phyloP scores from a whole-genome alignment of 768 basidiomycete genomes.

The Plicaturopsis crispa region DNA sequence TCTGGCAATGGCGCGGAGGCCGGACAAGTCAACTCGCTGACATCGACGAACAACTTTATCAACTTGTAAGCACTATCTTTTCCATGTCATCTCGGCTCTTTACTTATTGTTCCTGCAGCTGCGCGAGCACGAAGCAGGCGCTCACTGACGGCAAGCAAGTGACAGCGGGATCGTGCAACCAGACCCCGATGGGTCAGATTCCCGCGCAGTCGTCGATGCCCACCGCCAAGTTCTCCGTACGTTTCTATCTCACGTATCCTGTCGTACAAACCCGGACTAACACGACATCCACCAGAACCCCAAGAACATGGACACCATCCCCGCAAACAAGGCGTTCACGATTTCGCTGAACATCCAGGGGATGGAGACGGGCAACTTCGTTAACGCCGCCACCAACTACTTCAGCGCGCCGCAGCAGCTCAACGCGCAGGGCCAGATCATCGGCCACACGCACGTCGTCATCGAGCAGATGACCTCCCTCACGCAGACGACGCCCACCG shows the following conservation, averaged over 20 bases:
- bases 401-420: constrained; percentile 48
- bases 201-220: constrained; percentile 44
- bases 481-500: constrained; percentile 36
- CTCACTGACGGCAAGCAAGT: constrained; percentile 58
- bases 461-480: constrained; percentile 44
- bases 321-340: constrained; percentile 42
- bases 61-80: too few relatives aligned
- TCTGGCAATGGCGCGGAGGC: constrained; percentile 19
- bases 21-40: constrained; percentile 50
- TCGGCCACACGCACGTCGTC: constrained; percentile 60
- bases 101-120: too few relatives aligned
- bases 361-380: constrained; percentile 49
- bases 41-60: constrained; percentile 70
- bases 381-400: constrained; percentile 43
- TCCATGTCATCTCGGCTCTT: too few relatives aligned
- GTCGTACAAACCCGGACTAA: too few relatives aligned
- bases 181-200: constrained; percentile 54
- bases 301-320: constrained; percentile 25
- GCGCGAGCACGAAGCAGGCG: constrained; percentile 37
- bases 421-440: constrained; percentile 37
- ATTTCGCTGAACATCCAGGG: constrained; percentile 38
- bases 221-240: constrained; percentile 48
- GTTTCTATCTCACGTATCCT: too few relatives aligned
- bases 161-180: constrained; percentile 48
- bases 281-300: too few relatives aligned